A percentile compares a stretch with the other conserved stretches of the same genome.
These are phyloP conservation scores for Sporothrix dimorphospora DNA, from an alignment of 2,329 filamentous ascomycete genomes.

Conservation along the genomic window DNA sequence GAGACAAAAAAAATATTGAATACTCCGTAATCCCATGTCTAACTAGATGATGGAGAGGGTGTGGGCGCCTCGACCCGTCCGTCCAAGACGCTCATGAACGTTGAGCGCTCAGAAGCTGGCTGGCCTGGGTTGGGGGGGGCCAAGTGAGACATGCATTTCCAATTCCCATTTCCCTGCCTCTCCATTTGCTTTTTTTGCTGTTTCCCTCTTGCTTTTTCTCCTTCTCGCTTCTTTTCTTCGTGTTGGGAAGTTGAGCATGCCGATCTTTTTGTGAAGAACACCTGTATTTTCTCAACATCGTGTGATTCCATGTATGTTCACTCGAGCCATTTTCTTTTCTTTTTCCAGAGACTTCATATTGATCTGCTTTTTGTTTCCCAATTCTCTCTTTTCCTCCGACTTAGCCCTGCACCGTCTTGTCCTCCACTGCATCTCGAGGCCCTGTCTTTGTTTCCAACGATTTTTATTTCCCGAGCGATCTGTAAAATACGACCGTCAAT, in stretches of 20 bases:
- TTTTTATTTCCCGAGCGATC: slow-evolving; percentile 1
- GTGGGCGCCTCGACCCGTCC: too few species aligned
- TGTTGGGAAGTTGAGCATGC: background rate
- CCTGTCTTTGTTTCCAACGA: background rate
- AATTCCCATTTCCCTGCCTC: background rate
- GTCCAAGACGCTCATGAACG: too few species aligned
- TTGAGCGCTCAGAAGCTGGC: too few species aligned
- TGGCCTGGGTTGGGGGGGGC: background rate
- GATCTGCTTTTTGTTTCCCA: background rate
- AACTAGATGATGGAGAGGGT: background rate
- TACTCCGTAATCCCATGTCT: too few species aligned
- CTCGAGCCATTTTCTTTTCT: background rate
- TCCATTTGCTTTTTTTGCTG: background rate
- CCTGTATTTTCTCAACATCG: background rate
- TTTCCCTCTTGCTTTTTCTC: background rate
- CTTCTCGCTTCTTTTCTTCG: slow-evolving; percentile 11
- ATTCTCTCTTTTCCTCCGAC: background rate
- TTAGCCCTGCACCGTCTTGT: background rate
- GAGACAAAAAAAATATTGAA: too few species aligned
- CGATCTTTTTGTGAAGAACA: background rate
- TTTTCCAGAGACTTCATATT: background rate
- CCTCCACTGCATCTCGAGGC: background rate
- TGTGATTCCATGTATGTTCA: background rate
- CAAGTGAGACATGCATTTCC: slow-evolving; percentile 3
- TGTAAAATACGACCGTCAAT: background rate